Percentiles rank a stretch among this genome's conserved stretches.
These are phyloP conservation scores for Primulina tabacum DNA, from an alignment of 257 asterid species.

Conservation along the genomic window DNA sequence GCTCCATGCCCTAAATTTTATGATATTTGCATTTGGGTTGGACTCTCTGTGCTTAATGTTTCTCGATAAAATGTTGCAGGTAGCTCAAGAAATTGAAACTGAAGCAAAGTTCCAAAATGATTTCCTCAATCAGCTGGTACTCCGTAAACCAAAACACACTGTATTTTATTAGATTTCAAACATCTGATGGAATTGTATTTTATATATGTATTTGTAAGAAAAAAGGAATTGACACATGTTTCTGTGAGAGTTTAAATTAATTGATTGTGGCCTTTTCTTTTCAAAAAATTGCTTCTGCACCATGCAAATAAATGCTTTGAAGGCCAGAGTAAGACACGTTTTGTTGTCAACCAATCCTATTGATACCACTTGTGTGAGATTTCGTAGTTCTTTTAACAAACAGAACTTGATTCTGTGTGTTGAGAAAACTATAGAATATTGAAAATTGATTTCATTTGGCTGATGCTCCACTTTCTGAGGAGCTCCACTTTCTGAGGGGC, in stretches of 20 bases:
- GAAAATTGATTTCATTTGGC: background rate
- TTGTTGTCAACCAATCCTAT: background rate
- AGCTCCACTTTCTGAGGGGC: background rate
- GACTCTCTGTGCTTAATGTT: background rate
- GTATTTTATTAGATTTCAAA: background rate
- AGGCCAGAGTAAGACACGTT: background rate
- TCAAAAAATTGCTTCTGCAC: background rate
- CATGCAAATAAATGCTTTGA: background rate
- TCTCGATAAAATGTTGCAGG: constrained; percentile 39
- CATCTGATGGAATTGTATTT: background rate
- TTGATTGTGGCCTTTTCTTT: background rate
- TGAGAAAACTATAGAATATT: background rate
- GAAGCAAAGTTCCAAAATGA: constrained; percentile 74
- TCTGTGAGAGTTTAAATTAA: background rate
- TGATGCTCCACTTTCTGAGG: background rate
- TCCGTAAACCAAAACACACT: constrained; percentile 16
- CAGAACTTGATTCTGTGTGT: background rate
- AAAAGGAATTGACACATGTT: background rate
- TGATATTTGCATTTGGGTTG: too few species aligned
- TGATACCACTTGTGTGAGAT: background rate
- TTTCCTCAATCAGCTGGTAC: constrained; percentile 72
- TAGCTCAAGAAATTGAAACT: constrained; percentile 64
- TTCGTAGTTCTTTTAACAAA: background rate
- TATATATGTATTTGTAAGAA: background rate
- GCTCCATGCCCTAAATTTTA: background rate